Conservation (phyloP, 1,139 yeast genomes). For the Blastobotrys malaysiensis region DNA sequence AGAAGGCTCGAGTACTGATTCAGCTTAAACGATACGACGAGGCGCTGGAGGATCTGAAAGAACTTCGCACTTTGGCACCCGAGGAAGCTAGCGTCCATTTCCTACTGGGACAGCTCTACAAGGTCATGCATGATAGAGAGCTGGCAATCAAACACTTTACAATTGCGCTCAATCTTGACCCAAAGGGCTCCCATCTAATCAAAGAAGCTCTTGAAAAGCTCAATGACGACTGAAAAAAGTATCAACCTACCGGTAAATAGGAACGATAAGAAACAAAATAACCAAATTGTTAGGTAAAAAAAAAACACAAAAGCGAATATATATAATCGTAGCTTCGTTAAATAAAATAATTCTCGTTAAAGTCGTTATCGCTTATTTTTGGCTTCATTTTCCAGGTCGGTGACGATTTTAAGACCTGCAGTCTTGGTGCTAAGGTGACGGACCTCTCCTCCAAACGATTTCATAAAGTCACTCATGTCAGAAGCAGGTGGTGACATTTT, state of each 20-base stretch:
- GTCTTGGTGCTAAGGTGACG: conserved; percentile 26
- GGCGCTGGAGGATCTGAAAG: conserved; percentile 71
- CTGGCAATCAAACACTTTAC: conserved; percentile 85
- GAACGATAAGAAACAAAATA: no score
- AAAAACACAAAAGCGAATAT: conserved; percentile 4
- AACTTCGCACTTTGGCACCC: conserved; percentile 71
- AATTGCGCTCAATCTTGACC: conserved; percentile 84
- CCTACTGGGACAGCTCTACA: conserved; percentile 80
- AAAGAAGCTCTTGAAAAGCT: conserved; percentile 63
- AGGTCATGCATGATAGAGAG: conserved; percentile 64
- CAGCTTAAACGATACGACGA: conserved; percentile 63
- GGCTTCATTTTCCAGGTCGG: conserved; percentile 20
- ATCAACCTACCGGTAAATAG: background rate
- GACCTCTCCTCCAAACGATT: conserved; percentile 11
- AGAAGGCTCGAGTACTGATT: conserved; percentile 78
- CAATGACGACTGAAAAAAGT: background rate
- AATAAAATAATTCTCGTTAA: conserved; percentile 2
- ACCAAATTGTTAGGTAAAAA: background rate
- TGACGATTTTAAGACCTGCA: conserved; percentile 25
- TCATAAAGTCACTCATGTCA: background rate
- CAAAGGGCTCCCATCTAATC: conserved; percentile 84
- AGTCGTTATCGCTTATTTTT: background rate
- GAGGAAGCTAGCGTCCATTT: conserved; percentile 94
- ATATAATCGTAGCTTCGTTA: conserved; percentile 2
- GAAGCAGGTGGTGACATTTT: conserved; percentile 5